Evolutionary conservation across 768 basidiomycete genomes (phyloP).

Genomic region (Tricholoma sp.): DNA sequence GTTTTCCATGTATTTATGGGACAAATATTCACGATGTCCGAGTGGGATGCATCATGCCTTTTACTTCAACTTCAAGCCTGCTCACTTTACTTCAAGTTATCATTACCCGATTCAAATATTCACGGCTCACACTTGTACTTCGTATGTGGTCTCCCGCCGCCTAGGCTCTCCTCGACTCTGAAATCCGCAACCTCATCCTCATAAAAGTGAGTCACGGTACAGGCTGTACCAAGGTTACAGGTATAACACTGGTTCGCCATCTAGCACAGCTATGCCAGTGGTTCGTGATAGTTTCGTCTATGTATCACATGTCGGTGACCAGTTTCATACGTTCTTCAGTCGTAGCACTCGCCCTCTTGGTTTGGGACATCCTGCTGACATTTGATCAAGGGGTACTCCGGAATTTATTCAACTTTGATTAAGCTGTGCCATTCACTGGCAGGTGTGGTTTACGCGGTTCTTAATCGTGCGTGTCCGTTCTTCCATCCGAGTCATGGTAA

Average conservation of each 20-base stretch:
- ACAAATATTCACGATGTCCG: no score
- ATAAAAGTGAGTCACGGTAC: not conserved
- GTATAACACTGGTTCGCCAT: no score
- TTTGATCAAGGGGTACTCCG: not conserved
- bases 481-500: not conserved
- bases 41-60: no score
- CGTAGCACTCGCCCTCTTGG: not conserved
- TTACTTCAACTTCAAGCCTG: no score
- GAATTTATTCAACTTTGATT: not conserved
- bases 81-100: no score
- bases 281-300: not conserved
- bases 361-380: not conserved
- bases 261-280: not conserved
- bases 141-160: not conserved
- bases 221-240: no score
- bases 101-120: no score
- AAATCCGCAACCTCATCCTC: not conserved
- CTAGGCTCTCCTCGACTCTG: not conserved
- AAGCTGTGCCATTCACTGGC: not conserved
- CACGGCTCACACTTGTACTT: no score
- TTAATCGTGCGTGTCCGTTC: not conserved
- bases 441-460: not conserved
- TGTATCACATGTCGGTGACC: not conserved
- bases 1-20: no score
- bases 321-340: not conserved